phyloP scores from a whole-genome alignment of 2,329 filamentous ascomycete species.

The Penicillium polonicum region DNA sequence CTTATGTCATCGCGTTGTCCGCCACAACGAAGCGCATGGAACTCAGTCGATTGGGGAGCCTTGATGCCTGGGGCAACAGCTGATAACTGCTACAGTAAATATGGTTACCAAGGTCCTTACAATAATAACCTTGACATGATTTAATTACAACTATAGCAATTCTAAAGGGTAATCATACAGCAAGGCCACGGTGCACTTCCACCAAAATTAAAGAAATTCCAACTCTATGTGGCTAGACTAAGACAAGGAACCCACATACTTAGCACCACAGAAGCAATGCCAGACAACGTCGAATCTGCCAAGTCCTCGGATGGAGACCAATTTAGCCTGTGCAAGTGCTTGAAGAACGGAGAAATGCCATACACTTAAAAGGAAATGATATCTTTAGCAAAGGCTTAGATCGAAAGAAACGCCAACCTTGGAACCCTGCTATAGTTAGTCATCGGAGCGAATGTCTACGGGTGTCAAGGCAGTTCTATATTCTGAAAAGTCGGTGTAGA shows the following conservation, averaged over 20 bases:
- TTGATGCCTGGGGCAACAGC: constrained; percentile 13
- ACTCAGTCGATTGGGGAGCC: constrained; percentile 32
- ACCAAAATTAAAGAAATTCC: no score
- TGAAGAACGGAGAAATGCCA: no score
- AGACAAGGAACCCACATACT: neutral
- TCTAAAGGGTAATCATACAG: neutral
- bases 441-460: neutral
- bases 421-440: neutral
- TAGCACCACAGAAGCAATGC: neutral
- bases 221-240: neutral
- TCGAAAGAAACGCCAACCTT: neutral
- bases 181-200: neutral
- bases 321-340: neutral
- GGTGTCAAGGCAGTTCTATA: neutral
- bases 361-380: neutral
- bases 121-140: neutral
- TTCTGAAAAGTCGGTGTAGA: neutral
- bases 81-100: neutral
- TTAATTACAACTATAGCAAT: neutral
- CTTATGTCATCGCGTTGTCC: constrained; percentile 30
- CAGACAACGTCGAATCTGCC: neutral
- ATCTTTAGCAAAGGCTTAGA: neutral
- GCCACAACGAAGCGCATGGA: constrained; percentile 40
- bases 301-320: neutral
- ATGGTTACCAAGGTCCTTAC: neutral